Percentiles rank a stretch among this genome's conserved stretches.
Evolutionary conservation across 2,329 filamentous ascomycete species (phyloP).

Genomic region (Arthrobotrys iridis): DNA sequence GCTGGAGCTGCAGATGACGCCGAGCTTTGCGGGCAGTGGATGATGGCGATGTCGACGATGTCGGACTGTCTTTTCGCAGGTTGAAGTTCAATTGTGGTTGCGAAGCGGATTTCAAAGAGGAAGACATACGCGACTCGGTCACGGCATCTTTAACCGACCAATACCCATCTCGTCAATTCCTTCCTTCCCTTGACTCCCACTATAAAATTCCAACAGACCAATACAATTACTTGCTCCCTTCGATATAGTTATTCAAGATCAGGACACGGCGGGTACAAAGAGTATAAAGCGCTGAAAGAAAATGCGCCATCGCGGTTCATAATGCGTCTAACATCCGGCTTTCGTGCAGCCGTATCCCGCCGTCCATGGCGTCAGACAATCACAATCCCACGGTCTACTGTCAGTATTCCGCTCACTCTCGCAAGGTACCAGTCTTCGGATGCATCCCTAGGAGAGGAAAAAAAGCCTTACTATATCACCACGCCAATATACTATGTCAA

Average conservation of each 20-base stretch:
- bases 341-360: not conserved
- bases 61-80: not conserved
- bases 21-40: not conserved
- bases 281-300: slow-evolving; percentile 27
- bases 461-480: slow-evolving; percentile 93
- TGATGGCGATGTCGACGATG: not conserved
- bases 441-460: slow-evolving; percentile 32
- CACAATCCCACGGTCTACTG: not conserved
- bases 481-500: slow-evolving; percentile 99
- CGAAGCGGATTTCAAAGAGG: not conserved
- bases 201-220: slow-evolving; percentile 21
- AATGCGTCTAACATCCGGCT: not conserved
- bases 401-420: not conserved
- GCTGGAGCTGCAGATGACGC: not conserved
- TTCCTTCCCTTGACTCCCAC: too few species aligned
- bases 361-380: not conserved
- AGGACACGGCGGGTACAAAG: not conserved
- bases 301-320: slow-evolving; percentile 12
- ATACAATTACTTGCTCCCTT: not conserved
- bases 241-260: not conserved
- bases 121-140: slow-evolving; percentile 16
- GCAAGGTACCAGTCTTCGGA: slow-evolving; percentile 26
- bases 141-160: not conserved
- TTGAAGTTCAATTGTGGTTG: not conserved
- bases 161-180: not conserved